A percentile compares a stretch with the other conserved stretches of the same genome.
Evolutionary conservation across 805 yeast species (phyloP).

Genomic region (Candida krabiensis): DNA sequence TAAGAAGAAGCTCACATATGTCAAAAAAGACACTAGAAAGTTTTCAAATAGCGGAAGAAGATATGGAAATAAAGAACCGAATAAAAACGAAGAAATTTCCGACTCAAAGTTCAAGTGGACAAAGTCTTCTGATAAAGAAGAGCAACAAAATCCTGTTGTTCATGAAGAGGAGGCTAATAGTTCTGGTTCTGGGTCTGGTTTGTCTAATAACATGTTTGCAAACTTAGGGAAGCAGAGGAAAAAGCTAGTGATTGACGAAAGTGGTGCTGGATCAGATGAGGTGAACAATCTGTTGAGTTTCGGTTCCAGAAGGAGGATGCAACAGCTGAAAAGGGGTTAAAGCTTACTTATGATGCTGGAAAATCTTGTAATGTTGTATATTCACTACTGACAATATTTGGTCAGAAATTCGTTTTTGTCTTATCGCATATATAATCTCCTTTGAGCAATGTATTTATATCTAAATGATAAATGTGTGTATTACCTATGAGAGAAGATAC

Average conservation of each 20-base stretch:
- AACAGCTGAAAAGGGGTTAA: slow-evolving; percentile 14
- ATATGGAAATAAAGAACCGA: slow-evolving; percentile 4
- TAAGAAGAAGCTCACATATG: slow-evolving; percentile 8
- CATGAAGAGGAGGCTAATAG: neutral
- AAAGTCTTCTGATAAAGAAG: slow-evolving; percentile 4
- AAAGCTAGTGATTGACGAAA: slow-evolving; percentile 24
- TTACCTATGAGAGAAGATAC: no score
- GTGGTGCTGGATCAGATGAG: slow-evolving; percentile 26
- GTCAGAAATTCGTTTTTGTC: no score
- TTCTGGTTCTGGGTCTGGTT: no score
- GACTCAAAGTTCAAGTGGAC: slow-evolving; percentile 3
- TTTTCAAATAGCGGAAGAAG: slow-evolving; percentile 7
- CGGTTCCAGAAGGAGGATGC: slow-evolving; percentile 24
- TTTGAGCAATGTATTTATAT: no score
- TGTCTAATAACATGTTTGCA: slow-evolving; percentile 22
- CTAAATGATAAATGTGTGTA: no score
- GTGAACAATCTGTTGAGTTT: slow-evolving; percentile 28
- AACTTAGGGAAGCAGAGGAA: slow-evolving; percentile 30
- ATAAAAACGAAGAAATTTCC: neutral
- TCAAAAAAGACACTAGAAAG: slow-evolving; percentile 9
- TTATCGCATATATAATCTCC: no score
- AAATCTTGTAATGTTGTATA: no score
- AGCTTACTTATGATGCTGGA: no score
- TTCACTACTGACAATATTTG: no score
- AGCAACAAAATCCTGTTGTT: slow-evolving; percentile 1